These are phyloP conservation scores for Polyporus tsugae DNA, from an alignment of 1,284 basidiomycete genomes.

Conservation along the genomic window DNA sequence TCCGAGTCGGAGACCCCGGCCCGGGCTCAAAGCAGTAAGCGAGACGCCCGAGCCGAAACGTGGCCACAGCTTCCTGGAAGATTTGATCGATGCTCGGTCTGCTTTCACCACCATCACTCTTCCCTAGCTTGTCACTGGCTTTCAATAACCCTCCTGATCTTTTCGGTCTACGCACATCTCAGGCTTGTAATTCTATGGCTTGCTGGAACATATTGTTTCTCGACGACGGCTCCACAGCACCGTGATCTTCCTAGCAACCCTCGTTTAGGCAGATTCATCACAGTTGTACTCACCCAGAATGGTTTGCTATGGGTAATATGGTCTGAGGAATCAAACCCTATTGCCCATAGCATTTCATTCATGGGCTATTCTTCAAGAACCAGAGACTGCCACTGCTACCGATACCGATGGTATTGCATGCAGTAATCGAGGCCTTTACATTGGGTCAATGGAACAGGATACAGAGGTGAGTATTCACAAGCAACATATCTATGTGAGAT, in stretches of 20 bases:
- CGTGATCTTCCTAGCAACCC: background rate
- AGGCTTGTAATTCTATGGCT: too few relatives aligned
- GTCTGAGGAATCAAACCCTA: background rate
- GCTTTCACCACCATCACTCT: too few relatives aligned
- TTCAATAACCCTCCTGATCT: too few relatives aligned
- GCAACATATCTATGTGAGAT: background rate
- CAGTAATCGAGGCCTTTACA: background rate
- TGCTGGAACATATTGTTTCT: too few relatives aligned
- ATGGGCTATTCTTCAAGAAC: background rate
- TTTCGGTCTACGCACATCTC: too few relatives aligned
- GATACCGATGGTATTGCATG: too few relatives aligned
- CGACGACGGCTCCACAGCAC: too few relatives aligned
- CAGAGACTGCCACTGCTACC: too few relatives aligned
- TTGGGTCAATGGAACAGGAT: background rate
- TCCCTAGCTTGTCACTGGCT: too few relatives aligned
- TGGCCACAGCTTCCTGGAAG: background rate
- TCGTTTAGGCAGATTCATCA: background rate
- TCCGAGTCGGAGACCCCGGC: too few relatives aligned
- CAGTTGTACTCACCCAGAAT: background rate
- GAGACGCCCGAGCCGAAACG: background rate
- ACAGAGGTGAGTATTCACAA: background rate
- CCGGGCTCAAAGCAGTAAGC: background rate
- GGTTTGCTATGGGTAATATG: slow-evolving; percentile 3
- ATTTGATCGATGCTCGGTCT: too few relatives aligned
- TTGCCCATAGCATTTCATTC: background rate